Base-by-base conservation (phyloP, 176 grass and related monocot genomes). In the Phragmites australis region DNA sequence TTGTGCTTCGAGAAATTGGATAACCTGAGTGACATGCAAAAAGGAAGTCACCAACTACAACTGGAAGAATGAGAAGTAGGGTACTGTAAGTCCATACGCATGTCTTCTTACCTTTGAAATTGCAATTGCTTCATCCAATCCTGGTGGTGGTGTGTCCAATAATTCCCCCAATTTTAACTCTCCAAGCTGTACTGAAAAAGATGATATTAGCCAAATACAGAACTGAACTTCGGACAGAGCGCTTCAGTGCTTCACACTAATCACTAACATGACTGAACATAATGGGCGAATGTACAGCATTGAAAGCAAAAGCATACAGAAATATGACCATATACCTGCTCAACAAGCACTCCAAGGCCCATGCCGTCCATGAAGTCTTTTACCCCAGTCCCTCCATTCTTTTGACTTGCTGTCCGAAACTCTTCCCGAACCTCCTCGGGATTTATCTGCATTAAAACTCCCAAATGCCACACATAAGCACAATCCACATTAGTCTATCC, bases 361-460 rank as follows among this genome's bases (percentile, higher is more conserved):
- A 99, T 93, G 72, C 88, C 89, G 14, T 99, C 96, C 96, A 99
- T 95, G 68, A 99, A 93, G 89, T 99, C 96, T 84, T 99, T 91
- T 32, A 95, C 90, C 3, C 96, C 96, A 15, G 81, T 88, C 16
- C 90, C 92, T 59, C 96, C 96, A 84, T 78, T 98, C 53, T 79
- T 58, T 84, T 99, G 90, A 86, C 58, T 95, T 72, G 82, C 79
- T 59, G 86, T 23, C n/a, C 88, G 88, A 75, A 95, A 99, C 34
- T 95, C 96, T 82, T 99, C 92, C 23, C 88, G 91, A 46, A 90
- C 84, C 78, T 93, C 95, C 65, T 99, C 92, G 44, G 96, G 96
- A 84, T 95, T 99, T 83, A 95, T 94, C 96, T 98, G 87, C 29
- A 76, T 72, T 18, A 77, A 21, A 84, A 70, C 41, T 47, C 13